Conservation (phyloP, 805 yeast species). For the Candida yuanshanica region DNA sequence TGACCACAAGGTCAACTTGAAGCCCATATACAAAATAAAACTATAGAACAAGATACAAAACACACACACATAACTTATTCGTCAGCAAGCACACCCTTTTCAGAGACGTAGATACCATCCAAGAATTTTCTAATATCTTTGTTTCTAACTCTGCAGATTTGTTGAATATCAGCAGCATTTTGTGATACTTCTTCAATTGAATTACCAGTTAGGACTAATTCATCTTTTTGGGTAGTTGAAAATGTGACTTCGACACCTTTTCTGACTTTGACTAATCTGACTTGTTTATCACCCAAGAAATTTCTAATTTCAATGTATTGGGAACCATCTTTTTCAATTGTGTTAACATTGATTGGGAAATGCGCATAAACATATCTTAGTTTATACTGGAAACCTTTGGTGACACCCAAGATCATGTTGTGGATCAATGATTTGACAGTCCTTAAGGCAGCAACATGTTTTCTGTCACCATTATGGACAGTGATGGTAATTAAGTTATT, state of each 20-base stretch:
- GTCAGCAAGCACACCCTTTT: conserved; percentile 81
- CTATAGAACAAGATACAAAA: neutral
- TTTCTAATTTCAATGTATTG: conserved; percentile 93
- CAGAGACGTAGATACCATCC: conserved; percentile 99
- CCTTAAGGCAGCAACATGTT: conserved; percentile 99
- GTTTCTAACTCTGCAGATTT: conserved; percentile 97
- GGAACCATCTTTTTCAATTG: conserved; percentile 69
- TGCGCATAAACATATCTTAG: conserved; percentile 99
- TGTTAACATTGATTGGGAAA: conserved; percentile 99
- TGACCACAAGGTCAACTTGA: neutral
- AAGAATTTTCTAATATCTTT: conserved; percentile 99
- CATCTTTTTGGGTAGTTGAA: conserved; percentile 88
- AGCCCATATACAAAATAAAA: conserved; percentile 1
- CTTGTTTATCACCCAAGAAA: conserved; percentile 99
- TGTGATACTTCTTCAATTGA: conserved; percentile 96
- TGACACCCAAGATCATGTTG: conserved; percentile 97
- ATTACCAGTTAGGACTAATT: conserved; percentile 88
- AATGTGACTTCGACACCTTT: conserved; percentile 86
- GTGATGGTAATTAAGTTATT: conserved; percentile 74
- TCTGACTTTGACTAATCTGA: conserved; percentile 77
- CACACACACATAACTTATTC: conserved; percentile 18
- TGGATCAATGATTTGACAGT: conserved; percentile 93
- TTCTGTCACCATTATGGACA: conserved; percentile 99
- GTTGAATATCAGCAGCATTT: conserved; percentile 97
- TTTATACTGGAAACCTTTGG: conserved; percentile 98